Evolutionary conservation across 1,284 basidiomycete species (phyloP).

Genomic region (Rhodotorula sp.): DNA sequence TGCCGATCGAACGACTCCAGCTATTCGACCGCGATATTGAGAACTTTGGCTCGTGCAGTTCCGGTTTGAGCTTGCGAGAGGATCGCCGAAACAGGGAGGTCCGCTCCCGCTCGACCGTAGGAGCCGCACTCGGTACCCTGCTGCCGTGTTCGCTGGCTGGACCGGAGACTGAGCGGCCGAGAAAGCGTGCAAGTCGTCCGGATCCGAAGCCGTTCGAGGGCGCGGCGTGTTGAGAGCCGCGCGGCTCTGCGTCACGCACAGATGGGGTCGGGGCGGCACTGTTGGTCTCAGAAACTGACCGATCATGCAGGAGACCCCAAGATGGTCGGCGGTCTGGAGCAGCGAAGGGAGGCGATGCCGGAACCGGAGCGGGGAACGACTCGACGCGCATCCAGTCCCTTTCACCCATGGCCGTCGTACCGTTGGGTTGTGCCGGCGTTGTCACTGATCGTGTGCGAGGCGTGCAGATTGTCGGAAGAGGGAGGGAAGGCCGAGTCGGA

Average conservation of each 20-base stretch:
- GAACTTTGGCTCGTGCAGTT: not conserved
- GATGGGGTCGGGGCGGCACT: too few species aligned
- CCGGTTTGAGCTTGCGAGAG: not conserved
- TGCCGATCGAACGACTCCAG: not conserved
- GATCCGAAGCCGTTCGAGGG: constrained; percentile 9
- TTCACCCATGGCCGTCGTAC: not conserved
- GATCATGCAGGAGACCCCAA: constrained; percentile 6
- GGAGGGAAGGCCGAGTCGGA: constrained; percentile 13
- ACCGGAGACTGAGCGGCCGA: constrained; percentile 21
- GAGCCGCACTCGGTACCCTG: constrained; percentile 20
- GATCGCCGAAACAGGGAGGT: constrained; percentile 1
- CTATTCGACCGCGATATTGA: too few species aligned
- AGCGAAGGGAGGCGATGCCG: not conserved
- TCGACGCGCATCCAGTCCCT: constrained; percentile 34
- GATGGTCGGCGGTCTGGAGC: not conserved
- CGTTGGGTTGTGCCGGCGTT: not conserved
- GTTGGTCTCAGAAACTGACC: constrained; percentile 4
- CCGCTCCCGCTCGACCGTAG: constrained; percentile 8
- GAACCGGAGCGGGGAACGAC: constrained; percentile 18
- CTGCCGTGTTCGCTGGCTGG: constrained; percentile 17
- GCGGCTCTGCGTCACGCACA: too few species aligned
- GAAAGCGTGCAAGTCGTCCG: constrained; percentile 19
- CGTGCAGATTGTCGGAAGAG: constrained; percentile 3
- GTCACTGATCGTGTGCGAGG: constrained; percentile 19
- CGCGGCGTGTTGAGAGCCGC: constrained; percentile 10